Evolutionary conservation across 2,329 filamentous ascomycete species (phyloP).

Genomic region (Ophiostoma novo-ulmi): DNA sequence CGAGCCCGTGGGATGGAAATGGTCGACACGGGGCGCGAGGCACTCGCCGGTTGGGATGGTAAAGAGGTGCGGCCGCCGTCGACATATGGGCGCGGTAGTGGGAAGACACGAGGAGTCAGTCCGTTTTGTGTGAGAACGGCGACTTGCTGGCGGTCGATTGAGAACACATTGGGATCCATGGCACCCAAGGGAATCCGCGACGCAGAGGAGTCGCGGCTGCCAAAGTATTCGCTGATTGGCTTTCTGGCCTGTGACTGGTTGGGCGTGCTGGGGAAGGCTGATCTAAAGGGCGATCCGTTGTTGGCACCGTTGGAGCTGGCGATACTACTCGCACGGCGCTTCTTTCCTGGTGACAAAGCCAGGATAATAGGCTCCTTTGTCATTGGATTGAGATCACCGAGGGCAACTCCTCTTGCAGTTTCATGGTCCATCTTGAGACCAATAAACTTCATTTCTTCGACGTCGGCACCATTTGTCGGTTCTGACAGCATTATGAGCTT

Average conservation of each 20-base stretch:
- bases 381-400: constrained; percentile 81
- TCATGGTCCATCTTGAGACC: constrained; percentile 65
- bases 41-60: constrained; percentile 17
- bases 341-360: constrained; percentile 39
- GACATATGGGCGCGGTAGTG: constrained; percentile 54
- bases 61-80: constrained; percentile 33
- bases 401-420: constrained; percentile 68
- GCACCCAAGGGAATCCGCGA: constrained; percentile 53
- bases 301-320: constrained; percentile 28
- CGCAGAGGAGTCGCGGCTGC: constrained; percentile 38
- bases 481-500: constrained; percentile 71
- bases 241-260: constrained; percentile 36
- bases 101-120: constrained; percentile 52
- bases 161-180: constrained; percentile 59
- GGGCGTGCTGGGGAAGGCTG: background rate
- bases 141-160: constrained; percentile 46
- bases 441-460: constrained; percentile 73
- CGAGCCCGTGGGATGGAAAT: constrained; percentile 31
- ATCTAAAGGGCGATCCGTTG: constrained; percentile 27
- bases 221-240: constrained; percentile 53
- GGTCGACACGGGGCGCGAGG: constrained; percentile 27
- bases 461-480: constrained; percentile 56
- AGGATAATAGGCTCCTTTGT: constrained; percentile 65
- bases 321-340: constrained; percentile 35
- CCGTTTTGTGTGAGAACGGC: constrained; percentile 47